These are phyloP conservation scores for Centella asiatica DNA, from an alignment of 129 eudicot species.

Conservation along the genomic window DNA sequence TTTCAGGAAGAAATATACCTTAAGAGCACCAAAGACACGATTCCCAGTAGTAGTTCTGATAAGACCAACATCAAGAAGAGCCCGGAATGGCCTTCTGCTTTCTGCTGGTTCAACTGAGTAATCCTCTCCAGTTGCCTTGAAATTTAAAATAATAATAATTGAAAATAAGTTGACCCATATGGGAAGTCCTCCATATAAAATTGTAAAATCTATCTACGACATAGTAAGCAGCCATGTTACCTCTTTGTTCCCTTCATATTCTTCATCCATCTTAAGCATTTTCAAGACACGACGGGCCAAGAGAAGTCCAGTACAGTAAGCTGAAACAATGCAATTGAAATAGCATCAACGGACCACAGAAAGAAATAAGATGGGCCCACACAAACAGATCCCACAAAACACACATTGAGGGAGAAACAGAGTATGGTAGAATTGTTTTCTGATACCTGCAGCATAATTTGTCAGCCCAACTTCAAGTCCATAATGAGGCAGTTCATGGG, in stretches of 20 bases:
- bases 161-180: too few relatives aligned
- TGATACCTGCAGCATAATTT: conserved; percentile 84
- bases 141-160: neutral
- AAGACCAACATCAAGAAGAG: conserved; percentile 94
- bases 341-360: neutral
- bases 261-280: conserved; percentile 70
- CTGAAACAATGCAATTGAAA: too few relatives aligned
- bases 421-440: neutral
- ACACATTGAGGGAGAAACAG: neutral
- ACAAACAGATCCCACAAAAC: neutral
- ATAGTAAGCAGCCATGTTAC: conserved; percentile 12
- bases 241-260: conserved; percentile 84
- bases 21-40: conserved; percentile 94
- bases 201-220: too few relatives aligned
- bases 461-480: conserved; percentile 93
- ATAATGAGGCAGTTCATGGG: conserved; percentile 74
- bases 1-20: conserved; percentile 29
- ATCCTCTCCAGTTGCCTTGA: conserved; percentile 90
- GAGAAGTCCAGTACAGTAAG: conserved; percentile 90
- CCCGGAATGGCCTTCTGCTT: conserved; percentile 90
- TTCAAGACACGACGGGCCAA: conserved; percentile 85
- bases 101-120: conserved; percentile 89
- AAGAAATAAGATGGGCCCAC: neutral
- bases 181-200: too few relatives aligned
- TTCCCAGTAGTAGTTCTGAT: conserved; percentile 82